phyloP scores from a whole-genome alignment of 345 rosid genomes.

The Dipteronia dyeriana region DNA sequence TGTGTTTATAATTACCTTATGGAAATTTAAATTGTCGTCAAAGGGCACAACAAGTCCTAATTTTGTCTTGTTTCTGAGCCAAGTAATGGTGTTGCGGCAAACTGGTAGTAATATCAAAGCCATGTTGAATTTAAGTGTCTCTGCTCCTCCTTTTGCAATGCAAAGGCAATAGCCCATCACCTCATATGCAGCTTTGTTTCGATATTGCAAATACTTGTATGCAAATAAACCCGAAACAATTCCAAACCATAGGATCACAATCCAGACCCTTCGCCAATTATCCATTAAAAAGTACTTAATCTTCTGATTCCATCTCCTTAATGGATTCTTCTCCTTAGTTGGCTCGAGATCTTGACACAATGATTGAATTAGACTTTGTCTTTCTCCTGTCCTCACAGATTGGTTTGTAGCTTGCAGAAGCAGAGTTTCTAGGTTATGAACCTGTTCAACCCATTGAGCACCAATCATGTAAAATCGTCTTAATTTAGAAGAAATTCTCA shows the following conservation, averaged over 20 bases:
- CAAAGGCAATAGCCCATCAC: conserved; percentile 89
- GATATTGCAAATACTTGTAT: conserved; percentile 69
- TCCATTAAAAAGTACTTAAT: conserved; percentile 67
- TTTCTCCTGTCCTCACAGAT: conserved; percentile 63
- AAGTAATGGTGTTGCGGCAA: conserved; percentile 85
- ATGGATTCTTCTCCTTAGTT: conserved; percentile 55
- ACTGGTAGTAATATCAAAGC: conserved; percentile 76
- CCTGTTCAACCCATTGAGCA: conserved; percentile 35
- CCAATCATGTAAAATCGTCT: background rate
- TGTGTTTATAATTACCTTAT: conserved; percentile 43
- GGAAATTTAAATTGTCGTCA: conserved; percentile 85
- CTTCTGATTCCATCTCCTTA: conserved; percentile 41
- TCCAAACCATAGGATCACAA: conserved; percentile 71
- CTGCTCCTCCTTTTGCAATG: conserved; percentile 85
- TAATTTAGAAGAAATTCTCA: no score
- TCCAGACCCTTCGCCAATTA: conserved; percentile 87
- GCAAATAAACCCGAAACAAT: conserved; percentile 60
- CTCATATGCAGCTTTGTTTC: conserved; percentile 44
- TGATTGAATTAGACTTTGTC: conserved; percentile 64
- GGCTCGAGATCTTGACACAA: conserved; percentile 82
- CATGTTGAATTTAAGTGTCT: conserved; percentile 87
- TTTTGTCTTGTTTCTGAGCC: conserved; percentile 87
- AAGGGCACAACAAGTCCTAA: conserved; percentile 69
- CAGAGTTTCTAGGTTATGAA: conserved; percentile 65
- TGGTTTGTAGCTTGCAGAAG: conserved; percentile 77